Evolutionary conservation across 2,329 filamentous ascomycete species (phyloP), one percentile per base, ranked within the genome.

Genomic region (Diaporthe ilicicola): DNA sequence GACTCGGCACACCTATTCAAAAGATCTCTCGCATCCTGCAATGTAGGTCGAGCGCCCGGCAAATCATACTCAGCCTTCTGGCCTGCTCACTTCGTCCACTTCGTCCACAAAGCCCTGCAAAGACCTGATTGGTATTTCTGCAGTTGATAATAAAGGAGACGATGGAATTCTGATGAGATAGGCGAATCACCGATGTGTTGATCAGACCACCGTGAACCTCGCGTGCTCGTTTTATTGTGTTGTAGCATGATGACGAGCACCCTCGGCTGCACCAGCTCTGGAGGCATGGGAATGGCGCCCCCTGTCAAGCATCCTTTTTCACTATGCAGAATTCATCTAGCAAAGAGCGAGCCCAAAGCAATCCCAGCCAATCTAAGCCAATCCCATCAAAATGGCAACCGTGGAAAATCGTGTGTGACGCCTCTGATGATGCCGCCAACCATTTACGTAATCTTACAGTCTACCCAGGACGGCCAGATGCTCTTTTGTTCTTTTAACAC

Each of bases 401-500:
- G 59, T 22, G 42, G 7, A 64, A 64, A 48, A 34, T 64, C 42
- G 42, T 64, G 59, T 34, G 37, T 3, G 42, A 64, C 59, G 59
- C 59, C 59, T 48, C 44, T 48, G 29, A 64, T 24, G 59, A 64
- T 64, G 59, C 59, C 27, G 27, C 42, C 59, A 44, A 48, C 42
- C 54, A 27, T 24, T 13, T 15, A 48, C 22, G 42, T 62, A 62
- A 62, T 64, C 27, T 64, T 64, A 64, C 59, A 64, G 42, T 64
- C 42, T 64, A 64, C 42, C 59, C 42, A 64, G 27, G 46, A 64
- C 59, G 42, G 59, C 59, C 42, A 64, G 59, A 64, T 64, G 59
- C n/a, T 64, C 24, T 44, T 24, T 61, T 19, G n/a, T 10, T 29
- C 8, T 1, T 70, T 84, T 84, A 98, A 85, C 96, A 99, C 93